Evolutionary conservation across 2,329 filamentous ascomycete genomes (phyloP).

Genomic region (Claviceps humidiphila): DNA sequence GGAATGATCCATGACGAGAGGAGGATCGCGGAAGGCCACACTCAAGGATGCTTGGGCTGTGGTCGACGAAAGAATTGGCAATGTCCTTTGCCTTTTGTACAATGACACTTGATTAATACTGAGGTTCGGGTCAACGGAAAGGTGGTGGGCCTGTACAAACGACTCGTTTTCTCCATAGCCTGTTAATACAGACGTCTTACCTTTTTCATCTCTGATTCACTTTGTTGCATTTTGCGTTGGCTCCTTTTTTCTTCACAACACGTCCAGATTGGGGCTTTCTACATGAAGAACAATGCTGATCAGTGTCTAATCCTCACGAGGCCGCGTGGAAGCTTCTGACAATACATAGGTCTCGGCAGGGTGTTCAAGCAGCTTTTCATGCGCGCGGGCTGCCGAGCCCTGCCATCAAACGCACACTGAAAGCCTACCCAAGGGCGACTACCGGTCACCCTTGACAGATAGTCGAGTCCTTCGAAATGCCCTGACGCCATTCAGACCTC

Average conservation of each 20-base stretch:
- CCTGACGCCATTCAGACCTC: no score
- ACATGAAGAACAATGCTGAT: no score
- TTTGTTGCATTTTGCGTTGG: background rate
- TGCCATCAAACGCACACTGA: no score
- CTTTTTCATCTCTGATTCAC: background rate
- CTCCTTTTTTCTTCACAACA: background rate
- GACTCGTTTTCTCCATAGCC: slow-evolving; percentile 11
- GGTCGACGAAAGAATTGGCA: slow-evolving; percentile 11
- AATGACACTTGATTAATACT: slow-evolving; percentile 30
- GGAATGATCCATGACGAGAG: slow-evolving; percentile 4
- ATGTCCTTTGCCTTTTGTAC: slow-evolving; percentile 24
- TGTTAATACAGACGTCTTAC: slow-evolving; percentile 9
- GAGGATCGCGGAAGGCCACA: slow-evolving; percentile 1
- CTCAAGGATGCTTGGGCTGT: background rate
- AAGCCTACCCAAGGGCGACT: no score
- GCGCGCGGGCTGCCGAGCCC: no score
- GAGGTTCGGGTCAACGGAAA: slow-evolving; percentile 17
- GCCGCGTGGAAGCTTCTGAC: no score
- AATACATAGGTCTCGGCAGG: no score
- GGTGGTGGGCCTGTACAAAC: slow-evolving; percentile 17
- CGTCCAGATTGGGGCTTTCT: no score
- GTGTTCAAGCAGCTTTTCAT: no score
- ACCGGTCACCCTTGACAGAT: no score
- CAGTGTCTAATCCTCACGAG: no score
- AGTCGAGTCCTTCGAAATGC: no score